Conservation (phyloP, 305 asterid species). For the Solanum aculeatissimum region DNA sequence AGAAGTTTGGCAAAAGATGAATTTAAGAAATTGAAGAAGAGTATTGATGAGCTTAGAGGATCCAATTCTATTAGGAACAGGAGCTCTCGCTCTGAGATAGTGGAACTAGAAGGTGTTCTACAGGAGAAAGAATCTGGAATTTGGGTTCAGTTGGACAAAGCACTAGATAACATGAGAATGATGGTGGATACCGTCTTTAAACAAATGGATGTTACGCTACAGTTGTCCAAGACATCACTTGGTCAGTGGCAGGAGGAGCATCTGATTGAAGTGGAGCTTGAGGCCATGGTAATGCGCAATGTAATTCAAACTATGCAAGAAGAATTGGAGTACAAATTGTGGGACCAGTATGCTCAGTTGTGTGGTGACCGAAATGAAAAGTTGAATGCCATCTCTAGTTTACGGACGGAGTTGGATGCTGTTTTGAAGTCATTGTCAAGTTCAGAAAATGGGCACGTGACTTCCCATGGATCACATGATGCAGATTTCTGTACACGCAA, state of each 20-base stretch:
- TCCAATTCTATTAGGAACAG: conserved; percentile 26
- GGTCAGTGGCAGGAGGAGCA: conserved; percentile 30
- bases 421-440: conserved; percentile 46
- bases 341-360: conserved; percentile 31
- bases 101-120: conserved; percentile 44
- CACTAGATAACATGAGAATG: conserved; percentile 31
- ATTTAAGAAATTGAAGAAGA: conserved; percentile 37
- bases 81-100: conserved; percentile 39
- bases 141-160: conserved; percentile 25
- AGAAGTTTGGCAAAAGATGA: conserved; percentile 33
- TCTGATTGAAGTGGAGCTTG: conserved; percentile 28
- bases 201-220: conserved; percentile 26
- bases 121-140: conserved; percentile 36
- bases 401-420: conserved; percentile 50
- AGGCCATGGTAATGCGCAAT: conserved; percentile 41
- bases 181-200: conserved; percentile 32
- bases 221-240: conserved; percentile 26
- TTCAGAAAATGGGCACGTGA: conserved; percentile 32
- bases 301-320: conserved; percentile 25
- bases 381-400: conserved; percentile 43
- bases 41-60: conserved; percentile 29
- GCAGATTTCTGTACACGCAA: conserved; percentile 40
- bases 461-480: conserved; percentile 55
- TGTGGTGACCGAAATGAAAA: conserved; percentile 42
- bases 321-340: conserved; percentile 36